These are phyloP conservation scores for Friedmanniomyces endolithicus DNA, from an alignment of 495 filamentous ascomycete genomes.

Conservation along the genomic window DNA sequence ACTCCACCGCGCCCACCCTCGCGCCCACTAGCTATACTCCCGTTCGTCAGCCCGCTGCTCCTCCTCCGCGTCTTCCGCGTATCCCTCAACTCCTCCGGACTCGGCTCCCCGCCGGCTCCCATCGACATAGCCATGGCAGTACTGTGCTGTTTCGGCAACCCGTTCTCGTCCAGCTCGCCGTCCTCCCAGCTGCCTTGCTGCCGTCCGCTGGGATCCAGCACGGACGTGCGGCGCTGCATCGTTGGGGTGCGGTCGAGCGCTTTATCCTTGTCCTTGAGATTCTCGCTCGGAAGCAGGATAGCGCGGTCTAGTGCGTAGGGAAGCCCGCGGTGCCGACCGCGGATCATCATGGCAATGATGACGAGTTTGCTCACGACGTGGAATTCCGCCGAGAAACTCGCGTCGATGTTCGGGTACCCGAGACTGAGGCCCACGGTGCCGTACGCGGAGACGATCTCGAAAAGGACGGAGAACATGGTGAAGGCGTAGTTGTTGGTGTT, in stretches of 20 bases:
- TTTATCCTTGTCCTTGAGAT: slow-evolving; percentile 20
- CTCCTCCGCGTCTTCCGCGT: not conserved
- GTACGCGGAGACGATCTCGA: slow-evolving; percentile 85
- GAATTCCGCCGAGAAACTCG: slow-evolving; percentile 72
- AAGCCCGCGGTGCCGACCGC: slow-evolving; percentile 81
- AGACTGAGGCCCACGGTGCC: slow-evolving; percentile 87
- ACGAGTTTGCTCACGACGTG: slow-evolving; percentile 72
- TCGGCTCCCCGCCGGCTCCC: not conserved
- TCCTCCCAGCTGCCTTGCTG: not conserved
- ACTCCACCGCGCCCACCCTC: not conserved
- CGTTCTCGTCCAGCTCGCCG: slow-evolving; percentile 7
- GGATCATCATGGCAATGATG: slow-evolving; percentile 85
- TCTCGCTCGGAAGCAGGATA: slow-evolving; percentile 69
- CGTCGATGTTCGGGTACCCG: slow-evolving; percentile 61
- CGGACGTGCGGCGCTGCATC: not conserved
- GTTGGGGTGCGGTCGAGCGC: not conserved
- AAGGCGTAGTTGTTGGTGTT: slow-evolving; percentile 47
- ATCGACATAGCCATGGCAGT: not conserved
- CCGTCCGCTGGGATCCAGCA: not conserved
- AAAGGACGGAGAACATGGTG: slow-evolving; percentile 69
- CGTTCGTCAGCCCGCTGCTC: not conserved
- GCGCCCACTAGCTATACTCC: not conserved
- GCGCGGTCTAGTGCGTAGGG: slow-evolving; percentile 88
- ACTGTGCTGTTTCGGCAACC: slow-evolving; percentile 10
- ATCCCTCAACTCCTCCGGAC: not conserved